phyloP scores from a whole-genome alignment of 345 rosid genomes.

The Eucalyptus melliodora region DNA sequence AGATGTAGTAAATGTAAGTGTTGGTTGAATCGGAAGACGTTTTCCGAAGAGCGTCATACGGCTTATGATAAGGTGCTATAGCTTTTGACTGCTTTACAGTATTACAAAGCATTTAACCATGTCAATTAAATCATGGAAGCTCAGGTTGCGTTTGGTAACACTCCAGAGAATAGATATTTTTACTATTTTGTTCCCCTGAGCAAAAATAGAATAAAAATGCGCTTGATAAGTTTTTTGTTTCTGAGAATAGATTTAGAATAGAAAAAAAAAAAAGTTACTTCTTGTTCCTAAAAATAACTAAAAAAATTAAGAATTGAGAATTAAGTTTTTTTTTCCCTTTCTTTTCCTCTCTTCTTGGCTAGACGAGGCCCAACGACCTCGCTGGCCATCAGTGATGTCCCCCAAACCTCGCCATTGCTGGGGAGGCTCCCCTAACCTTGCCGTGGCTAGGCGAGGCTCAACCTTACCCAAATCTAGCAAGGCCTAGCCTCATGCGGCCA shows the following conservation, averaged over 20 bases:
- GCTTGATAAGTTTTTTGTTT: too few relatives aligned
- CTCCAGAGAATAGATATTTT: rapidly evolving
- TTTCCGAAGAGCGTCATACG: not conserved
- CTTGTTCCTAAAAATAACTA: too few relatives aligned
- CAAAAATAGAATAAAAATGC: rapidly evolving
- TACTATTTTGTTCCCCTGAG: rapidly evolving
- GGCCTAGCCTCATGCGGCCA: too few relatives aligned
- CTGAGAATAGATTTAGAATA: rapidly evolving
- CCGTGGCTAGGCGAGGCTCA: too few relatives aligned
- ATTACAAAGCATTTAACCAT: not conserved
- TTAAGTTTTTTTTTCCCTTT: too few relatives aligned
- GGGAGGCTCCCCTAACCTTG: too few relatives aligned
- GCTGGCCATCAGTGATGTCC: rapidly evolving
- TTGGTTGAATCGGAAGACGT: not conserved
- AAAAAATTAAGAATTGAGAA: too few relatives aligned
- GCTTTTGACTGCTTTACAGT: not conserved
- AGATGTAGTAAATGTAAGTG: not conserved
- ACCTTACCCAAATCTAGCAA: too few relatives aligned
- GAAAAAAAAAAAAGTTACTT: too few relatives aligned
- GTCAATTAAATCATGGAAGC: not conserved
- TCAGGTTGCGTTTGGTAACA: not conserved
- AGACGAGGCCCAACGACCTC: rapidly evolving
- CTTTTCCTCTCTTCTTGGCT: too few relatives aligned
- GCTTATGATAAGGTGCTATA: constrained; percentile 28
- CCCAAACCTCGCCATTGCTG: too few relatives aligned